These are phyloP conservation scores for Perilla frutescens DNA, from an alignment of 257 asterid species.

Conservation along the genomic window DNA sequence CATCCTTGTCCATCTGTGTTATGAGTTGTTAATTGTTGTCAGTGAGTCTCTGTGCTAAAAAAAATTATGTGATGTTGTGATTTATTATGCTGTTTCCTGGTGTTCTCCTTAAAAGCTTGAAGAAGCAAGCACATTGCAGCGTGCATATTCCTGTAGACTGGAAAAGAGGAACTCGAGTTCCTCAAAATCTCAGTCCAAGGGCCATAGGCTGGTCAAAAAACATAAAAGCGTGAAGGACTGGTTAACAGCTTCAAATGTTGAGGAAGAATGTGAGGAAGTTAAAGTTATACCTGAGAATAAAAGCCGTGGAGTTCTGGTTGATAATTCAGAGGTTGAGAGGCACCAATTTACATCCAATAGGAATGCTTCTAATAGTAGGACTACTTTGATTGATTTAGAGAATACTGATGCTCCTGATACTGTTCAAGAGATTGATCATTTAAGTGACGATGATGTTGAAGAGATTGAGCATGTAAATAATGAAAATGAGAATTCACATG, in stretches of 20 bases:
- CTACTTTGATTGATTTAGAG: constrained; percentile 27
- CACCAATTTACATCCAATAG: constrained; percentile 38
- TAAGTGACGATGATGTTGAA: constrained; percentile 30
- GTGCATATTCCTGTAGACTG: constrained; percentile 38
- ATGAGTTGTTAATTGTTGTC: constrained; percentile 6
- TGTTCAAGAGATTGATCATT: constrained; percentile 36
- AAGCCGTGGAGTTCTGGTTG: constrained; percentile 31
- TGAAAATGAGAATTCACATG: constrained; percentile 34
- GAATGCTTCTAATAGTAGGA: constrained; percentile 36
- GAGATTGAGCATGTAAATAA: constrained; percentile 42
- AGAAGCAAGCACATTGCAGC: constrained; percentile 46
- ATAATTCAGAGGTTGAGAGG: constrained; percentile 42
- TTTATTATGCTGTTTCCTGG: constrained; percentile 19
- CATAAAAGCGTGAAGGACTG: constrained; percentile 39
- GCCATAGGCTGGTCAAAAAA: constrained; percentile 67
- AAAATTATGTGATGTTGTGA: constrained; percentile 20
- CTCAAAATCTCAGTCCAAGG: constrained; percentile 43
- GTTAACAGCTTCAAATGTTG: constrained; percentile 45
- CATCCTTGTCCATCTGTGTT: constrained; percentile 8
- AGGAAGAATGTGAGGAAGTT: constrained; percentile 35
- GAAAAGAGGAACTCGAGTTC: constrained; percentile 47
- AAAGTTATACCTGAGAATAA: constrained; percentile 30
- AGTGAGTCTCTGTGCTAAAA: constrained; percentile 21
- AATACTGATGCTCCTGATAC: constrained; percentile 35
- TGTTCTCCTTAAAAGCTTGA: constrained; percentile 41